Base-by-base conservation (phyloP, 805 yeast species). In the Lipomyces sp. region DNA sequence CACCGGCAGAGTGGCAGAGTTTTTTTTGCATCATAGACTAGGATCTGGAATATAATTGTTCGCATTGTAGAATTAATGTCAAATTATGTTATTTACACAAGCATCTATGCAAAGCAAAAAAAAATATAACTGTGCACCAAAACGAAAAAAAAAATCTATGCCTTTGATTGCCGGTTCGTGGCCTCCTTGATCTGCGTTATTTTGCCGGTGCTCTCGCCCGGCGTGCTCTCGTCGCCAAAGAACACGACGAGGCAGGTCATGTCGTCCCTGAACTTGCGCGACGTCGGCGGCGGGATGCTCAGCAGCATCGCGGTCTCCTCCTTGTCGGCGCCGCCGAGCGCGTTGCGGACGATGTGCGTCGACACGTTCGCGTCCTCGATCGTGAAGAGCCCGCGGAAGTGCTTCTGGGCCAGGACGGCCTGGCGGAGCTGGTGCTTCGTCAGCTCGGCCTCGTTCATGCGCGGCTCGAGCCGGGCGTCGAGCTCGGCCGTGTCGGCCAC, bases 211-310 rank as follows among this genome's bases (percentile, higher is more conserved):
- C 53, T 36, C 21, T 42, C 42, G 18, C 32, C 43, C 26, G 34
- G 39, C 16, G 26, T 31, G 10, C 22, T 32, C 6, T 36, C 35
- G 26, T 64, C 79, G 11, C 95, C 95, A 66, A 93, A 93, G 69
- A 93, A 93, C 2, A 91, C 87, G 22, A 93, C 98, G 2, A 96
- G 88, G 4, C 90, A 97, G 0, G 98, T 90, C 65, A 93, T 75
- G 68, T 93, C 98, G 70, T 93, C 98, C 67, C 98, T 81, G 69
- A 90, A 91, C 39, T 88, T 77, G 69, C 98, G 81, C 19, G 96
- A 84, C 60, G 85, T 77, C 1, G 98, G 97, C 16, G 89, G 79
- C 18, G 98, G 98, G 46, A 93, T 88, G 47, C 93, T 83, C 16
- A 89, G 84, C 53, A 93, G 72, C 79, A 93, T 86, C 21, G 90